Conservation (phyloP, 805 yeast genomes). For the Suhomyces prunicola region DNA sequence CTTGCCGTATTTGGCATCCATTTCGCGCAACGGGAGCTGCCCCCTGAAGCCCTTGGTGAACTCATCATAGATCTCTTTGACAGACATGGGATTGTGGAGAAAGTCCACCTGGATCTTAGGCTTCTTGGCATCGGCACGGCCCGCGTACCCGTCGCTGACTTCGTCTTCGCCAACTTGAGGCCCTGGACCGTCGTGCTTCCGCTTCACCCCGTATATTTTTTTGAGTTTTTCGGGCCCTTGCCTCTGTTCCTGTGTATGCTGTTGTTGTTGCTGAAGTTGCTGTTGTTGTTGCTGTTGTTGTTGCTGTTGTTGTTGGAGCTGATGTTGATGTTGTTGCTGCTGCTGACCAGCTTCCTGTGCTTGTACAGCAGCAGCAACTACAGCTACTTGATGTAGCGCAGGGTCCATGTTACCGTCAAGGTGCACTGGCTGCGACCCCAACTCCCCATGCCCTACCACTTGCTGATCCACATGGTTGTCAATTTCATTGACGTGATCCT, state of each 20-base stretch:
- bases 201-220: constrained; percentile 7
- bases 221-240: constrained; percentile 3
- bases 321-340: constrained; percentile 5
- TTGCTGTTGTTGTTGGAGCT: constrained; percentile 27
- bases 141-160: constrained; percentile 6
- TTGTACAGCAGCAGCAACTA: constrained; percentile 36
- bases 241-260: constrained; percentile 1
- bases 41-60: constrained; percentile 44
- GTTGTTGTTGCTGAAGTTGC: not conserved
- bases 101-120: constrained; percentile 39
- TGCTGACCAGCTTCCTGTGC: constrained; percentile 11
- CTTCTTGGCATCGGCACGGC: constrained; percentile 20
- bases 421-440: constrained; percentile 15
- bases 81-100: constrained; percentile 44
- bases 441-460: constrained; percentile 7
- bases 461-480: constrained; percentile 20
- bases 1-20: constrained; percentile 43
- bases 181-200: constrained; percentile 7
- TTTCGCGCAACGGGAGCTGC: constrained; percentile 40
- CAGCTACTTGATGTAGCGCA: constrained; percentile 39
- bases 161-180: constrained; percentile 6
- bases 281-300: constrained; percentile 23
- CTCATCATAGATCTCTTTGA: constrained; percentile 43
- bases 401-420: constrained; percentile 41
- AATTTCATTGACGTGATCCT: constrained; percentile 16